Conservation (phyloP, 2,329 filamentous ascomycete species). For the Diaporthe helianthi region DNA sequence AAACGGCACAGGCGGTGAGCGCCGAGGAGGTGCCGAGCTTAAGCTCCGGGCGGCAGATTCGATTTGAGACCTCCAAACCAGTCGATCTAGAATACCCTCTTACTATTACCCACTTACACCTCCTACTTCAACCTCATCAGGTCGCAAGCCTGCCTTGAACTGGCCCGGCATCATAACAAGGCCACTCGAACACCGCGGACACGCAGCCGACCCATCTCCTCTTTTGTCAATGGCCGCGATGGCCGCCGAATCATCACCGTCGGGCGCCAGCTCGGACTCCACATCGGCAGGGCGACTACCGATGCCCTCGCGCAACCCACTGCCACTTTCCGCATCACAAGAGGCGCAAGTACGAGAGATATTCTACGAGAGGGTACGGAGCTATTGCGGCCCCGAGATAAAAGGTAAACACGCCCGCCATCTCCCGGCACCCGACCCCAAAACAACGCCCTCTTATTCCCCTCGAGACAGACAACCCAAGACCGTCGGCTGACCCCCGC, state of each 20-base stretch:
- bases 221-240: conserved; percentile 47
- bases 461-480: background rate
- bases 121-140: background rate
- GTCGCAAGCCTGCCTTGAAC: background rate
- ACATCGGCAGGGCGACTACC: conserved; percentile 41
- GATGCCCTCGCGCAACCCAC: conserved; percentile 74
- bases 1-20: conserved; percentile 28
- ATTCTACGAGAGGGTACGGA: conserved; percentile 80
- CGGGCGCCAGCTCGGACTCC: conserved; percentile 40
- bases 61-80: conserved; percentile 24
- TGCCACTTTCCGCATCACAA: conserved; percentile 82
- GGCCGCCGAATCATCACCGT: conserved; percentile 45
- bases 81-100: conserved; percentile 18
- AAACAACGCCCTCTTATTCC: background rate
- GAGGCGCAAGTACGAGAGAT: conserved; percentile 83
- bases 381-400: conserved; percentile 78
- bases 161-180: background rate
- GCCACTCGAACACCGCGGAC: background rate
- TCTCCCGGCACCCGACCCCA: background rate
- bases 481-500: background rate
- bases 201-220: background rate
- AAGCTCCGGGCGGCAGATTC: conserved; percentile 30
- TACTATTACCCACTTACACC: background rate
- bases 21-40: conserved; percentile 24
- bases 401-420: conserved; percentile 60